These are phyloP conservation scores for Scheffersomyces stambukii DNA, from an alignment of 1,139 yeast genomes.

Conservation along the genomic window DNA sequence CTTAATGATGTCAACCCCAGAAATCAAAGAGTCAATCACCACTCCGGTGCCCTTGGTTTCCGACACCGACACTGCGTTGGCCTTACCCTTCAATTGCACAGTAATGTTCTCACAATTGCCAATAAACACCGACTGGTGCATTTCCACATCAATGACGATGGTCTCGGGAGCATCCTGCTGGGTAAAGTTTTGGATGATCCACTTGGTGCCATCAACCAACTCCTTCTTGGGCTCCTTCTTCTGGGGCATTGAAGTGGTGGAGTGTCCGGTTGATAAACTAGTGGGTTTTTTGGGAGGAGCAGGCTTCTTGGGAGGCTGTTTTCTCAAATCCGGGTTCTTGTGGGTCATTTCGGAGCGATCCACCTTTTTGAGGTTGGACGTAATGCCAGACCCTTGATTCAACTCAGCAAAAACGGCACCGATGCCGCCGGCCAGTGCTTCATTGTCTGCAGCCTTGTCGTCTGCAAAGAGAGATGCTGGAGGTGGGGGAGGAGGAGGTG, in stretches of 20 bases:
- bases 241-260: constrained; percentile 17
- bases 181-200: constrained; percentile 83
- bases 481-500: constrained; percentile 69
- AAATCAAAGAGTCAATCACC: constrained; percentile 77
- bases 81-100: constrained; percentile 84
- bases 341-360: constrained; percentile 94
- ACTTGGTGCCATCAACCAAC: constrained; percentile 73
- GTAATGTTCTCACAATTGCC: constrained; percentile 75
- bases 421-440: constrained; percentile 51
- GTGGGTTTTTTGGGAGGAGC: constrained; percentile 79
- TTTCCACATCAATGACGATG: constrained; percentile 70
- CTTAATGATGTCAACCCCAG: constrained; percentile 86
- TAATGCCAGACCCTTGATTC: constrained; percentile 78
- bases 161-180: constrained; percentile 39
- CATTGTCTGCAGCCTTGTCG: constrained; percentile 20
- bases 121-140: constrained; percentile 84
- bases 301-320: constrained; percentile 59
- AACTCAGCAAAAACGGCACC: constrained; percentile 90
- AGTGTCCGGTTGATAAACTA: constrained; percentile 30
- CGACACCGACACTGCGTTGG: constrained; percentile 80
- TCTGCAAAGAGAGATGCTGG: constrained; percentile 59
- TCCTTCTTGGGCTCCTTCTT: constrained; percentile 72
- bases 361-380: constrained; percentile 84
- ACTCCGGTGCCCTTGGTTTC: constrained; percentile 70
- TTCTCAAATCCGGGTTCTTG: constrained; percentile 81